Conservation (phyloP, 2,329 filamentous ascomycete genomes). For the Mollisiaceae sp. region DNA sequence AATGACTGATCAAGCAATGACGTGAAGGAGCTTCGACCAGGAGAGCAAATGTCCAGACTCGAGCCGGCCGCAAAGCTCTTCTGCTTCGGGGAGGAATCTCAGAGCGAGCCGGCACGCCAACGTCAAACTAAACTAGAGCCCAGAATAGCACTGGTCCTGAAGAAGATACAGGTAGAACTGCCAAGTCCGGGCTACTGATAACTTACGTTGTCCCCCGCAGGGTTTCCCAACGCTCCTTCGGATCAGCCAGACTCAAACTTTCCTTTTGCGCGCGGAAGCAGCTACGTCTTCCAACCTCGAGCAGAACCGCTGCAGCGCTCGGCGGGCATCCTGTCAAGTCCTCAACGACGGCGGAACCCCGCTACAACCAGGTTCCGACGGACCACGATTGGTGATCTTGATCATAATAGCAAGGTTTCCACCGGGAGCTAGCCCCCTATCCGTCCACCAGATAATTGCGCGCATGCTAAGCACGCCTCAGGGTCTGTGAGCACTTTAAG, state of each 20-base stretch:
- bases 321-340: too few relatives aligned
- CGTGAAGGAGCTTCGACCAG: neutral
- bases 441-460: neutral
- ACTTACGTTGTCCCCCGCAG: neutral
- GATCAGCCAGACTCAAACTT: neutral
- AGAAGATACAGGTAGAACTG: neutral
- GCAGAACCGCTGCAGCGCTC: neutral
- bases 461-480: neutral
- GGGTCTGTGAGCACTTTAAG: conserved; percentile 5
- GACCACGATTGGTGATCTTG: conserved; percentile 3
- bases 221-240: neutral
- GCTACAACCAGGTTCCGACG: neutral
- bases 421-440: conserved; percentile 6
- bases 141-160: neutral
- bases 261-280: neutral
- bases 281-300: neutral
- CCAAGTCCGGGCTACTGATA: neutral
- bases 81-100: neutral
- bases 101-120: neutral
- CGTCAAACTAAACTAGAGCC: neutral
- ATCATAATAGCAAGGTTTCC: neutral
- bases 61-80: neutral
- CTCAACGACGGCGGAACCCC: neutral
- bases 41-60: neutral
- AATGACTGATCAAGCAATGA: conserved; percentile 4